A percentile compares a stretch with the other conserved stretches of the same genome.
phyloP scores from a whole-genome alignment of 1,284 basidiomycete genomes.

The Ceratobasidium sp. region DNA sequence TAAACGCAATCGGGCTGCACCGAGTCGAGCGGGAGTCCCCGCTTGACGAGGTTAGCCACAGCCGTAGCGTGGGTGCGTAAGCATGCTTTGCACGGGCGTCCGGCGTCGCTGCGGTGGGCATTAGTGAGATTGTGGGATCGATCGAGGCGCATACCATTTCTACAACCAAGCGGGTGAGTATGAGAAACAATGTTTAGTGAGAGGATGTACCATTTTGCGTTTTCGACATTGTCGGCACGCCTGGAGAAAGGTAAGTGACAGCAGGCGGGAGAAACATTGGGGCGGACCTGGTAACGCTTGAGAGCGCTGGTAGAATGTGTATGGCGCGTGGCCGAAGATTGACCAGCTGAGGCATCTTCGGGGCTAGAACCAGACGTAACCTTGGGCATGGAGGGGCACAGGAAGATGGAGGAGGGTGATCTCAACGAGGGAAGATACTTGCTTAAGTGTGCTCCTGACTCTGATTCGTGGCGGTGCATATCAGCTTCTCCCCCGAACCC shows the following conservation, averaged over 20 bases:
- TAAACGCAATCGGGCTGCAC: constrained; percentile 42
- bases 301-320: constrained; percentile 30
- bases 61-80: constrained; percentile 39
- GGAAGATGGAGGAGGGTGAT: not conserved
- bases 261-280: not conserved
- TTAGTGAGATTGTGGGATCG: not conserved
- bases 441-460: too few species aligned
- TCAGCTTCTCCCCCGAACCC: too few species aligned
- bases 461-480: too few species aligned
- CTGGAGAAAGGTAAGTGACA: not conserved
- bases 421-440: too few species aligned
- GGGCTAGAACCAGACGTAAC: constrained; percentile 1
- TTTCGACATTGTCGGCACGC: constrained; percentile 43
- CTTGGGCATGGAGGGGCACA: constrained; percentile 19
- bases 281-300: constrained; percentile 38
- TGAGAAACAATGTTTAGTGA: not conserved
- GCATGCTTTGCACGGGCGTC: constrained; percentile 42
- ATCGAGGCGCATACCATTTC: constrained; percentile 36
- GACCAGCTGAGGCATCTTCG: not conserved
- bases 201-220: constrained; percentile 36
- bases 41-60: constrained; percentile 39
- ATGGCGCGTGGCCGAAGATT: constrained; percentile 10
- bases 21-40: constrained; percentile 41
- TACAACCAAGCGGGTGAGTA: constrained; percentile 15
- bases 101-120: constrained; percentile 19